Evolutionary conservation across 495 filamentous ascomycete genomes (phyloP).

Genomic region (Aspergillus kassunensis): DNA sequence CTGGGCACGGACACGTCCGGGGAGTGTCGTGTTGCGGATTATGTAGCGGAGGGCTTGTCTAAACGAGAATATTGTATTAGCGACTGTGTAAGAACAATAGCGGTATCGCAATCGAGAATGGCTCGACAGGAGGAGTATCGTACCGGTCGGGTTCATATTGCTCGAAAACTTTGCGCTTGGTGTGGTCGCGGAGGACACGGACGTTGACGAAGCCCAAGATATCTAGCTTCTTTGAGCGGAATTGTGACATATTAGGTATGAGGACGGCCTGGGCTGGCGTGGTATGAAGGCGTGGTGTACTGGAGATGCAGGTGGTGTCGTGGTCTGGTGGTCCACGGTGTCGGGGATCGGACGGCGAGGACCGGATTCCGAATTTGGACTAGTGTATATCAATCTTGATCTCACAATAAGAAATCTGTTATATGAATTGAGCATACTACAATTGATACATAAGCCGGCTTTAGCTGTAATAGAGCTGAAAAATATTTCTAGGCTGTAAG

Average conservation of each 20-base stretch:
- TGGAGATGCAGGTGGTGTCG: neutral
- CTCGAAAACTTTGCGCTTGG: constrained; percentile 89
- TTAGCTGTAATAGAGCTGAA: too few species aligned
- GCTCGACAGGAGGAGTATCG: neutral
- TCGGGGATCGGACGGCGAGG: constrained; percentile 17
- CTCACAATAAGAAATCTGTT: too few species aligned
- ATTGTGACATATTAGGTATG: constrained; percentile 62
- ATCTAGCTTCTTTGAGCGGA: constrained; percentile 82
- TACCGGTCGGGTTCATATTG: constrained; percentile 83
- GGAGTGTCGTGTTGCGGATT: constrained; percentile 85
- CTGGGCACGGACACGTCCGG: constrained; percentile 73
- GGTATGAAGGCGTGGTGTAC: too few species aligned
- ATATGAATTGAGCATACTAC: too few species aligned
- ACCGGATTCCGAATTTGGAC: constrained; percentile 27
- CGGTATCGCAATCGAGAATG: neutral
- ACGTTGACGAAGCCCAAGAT: constrained; percentile 81
- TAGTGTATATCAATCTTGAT: constrained; percentile 22
- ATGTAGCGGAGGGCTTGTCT: constrained; percentile 97
- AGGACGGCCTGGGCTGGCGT: too few species aligned
- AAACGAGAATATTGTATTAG: constrained; percentile 10
- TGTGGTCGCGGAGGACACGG: constrained; percentile 83
- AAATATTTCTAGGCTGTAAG: too few species aligned
- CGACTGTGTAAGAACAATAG: neutral
- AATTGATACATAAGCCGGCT: too few species aligned
- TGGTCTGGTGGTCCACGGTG: neutral